phyloP scores from a whole-genome alignment of 2,329 filamentous ascomycete genomes.

The Juglanconis sp. region DNA sequence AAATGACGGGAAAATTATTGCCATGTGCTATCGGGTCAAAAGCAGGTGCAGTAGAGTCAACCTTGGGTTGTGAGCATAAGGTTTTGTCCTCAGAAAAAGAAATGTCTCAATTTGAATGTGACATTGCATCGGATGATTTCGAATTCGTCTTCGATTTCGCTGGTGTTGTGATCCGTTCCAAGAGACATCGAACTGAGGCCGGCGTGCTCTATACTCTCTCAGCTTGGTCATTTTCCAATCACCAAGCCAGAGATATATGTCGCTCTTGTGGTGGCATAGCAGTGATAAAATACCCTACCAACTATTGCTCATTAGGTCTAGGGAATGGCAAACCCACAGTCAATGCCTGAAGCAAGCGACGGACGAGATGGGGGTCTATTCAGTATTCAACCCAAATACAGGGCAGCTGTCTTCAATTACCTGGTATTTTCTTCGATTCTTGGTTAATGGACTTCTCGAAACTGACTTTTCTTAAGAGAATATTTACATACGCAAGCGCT shows the following conservation, averaged over 20 bases:
- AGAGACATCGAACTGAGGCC: too few relatives aligned
- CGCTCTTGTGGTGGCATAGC: too few relatives aligned
- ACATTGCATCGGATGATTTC: too few relatives aligned
- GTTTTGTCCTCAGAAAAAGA: too few relatives aligned
- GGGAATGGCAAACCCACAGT: neutral
- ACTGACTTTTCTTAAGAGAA: slow-evolving; percentile 26
- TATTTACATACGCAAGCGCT: slow-evolving; percentile 52
- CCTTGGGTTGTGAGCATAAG: too few relatives aligned
- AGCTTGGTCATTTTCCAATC: too few relatives aligned
- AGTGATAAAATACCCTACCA: neutral
- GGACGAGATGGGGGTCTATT: neutral
- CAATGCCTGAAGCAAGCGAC: neutral
- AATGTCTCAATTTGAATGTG: too few relatives aligned
- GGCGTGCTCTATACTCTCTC: too few relatives aligned
- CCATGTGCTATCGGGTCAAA: neutral
- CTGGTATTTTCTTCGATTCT: neutral
- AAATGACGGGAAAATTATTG: neutral
- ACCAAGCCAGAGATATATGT: too few relatives aligned
- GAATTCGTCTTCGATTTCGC: too few relatives aligned
- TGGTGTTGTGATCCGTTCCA: too few relatives aligned
- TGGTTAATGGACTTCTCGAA: neutral
- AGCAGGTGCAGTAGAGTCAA: neutral
- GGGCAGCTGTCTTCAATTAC: slow-evolving; percentile 1
- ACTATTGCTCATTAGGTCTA: neutral
- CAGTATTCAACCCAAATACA: slow-evolving; percentile 1